Percentiles rank a stretch among this genome's conserved stretches.
Conservation (phyloP, 2,329 filamentous ascomycete genomes). For the Apiospora aurea region DNA sequence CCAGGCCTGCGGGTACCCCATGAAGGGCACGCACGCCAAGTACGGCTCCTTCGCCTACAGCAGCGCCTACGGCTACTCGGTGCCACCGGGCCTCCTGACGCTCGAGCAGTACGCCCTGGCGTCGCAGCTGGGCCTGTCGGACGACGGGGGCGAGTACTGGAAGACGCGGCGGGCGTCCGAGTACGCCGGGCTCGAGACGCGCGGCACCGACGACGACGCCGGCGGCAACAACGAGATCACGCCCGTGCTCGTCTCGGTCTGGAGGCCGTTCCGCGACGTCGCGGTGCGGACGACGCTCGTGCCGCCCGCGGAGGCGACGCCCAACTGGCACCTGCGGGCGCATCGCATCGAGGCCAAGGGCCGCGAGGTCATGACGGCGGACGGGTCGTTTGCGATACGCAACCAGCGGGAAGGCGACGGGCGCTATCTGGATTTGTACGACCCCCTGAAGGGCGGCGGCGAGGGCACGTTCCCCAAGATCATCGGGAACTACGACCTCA, state of each 20-base stretch:
- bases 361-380: constrained; percentile 72
- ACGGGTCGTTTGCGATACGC: constrained; percentile 76
- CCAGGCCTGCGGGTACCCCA: constrained; percentile 82
- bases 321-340: constrained; percentile 74
- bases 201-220: constrained; percentile 53
- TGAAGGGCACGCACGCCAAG: constrained; percentile 83
- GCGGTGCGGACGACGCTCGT: constrained; percentile 70
- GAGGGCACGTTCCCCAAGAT: constrained; percentile 63
- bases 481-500: constrained; percentile 67
- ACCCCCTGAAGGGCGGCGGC: constrained; percentile 44
- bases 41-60: constrained; percentile 83
- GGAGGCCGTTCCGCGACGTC: constrained; percentile 76
- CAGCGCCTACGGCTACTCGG: constrained; percentile 78
- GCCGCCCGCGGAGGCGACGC: constrained; percentile 62
- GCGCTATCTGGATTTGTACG: constrained; percentile 58
- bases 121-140: constrained; percentile 77
- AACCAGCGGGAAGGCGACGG: constrained; percentile 58
- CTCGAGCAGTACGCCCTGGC: constrained; percentile 80
- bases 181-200: constrained; percentile 66
- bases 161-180: constrained; percentile 75
- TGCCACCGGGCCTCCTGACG: constrained; percentile 77
- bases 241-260: constrained; percentile 71
- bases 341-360: constrained; percentile 65
- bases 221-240: constrained; percentile 27
- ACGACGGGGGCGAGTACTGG: constrained; percentile 81